Conservation (phyloP, 192 early-diverging fungal genomes). For the Backusella macrospora region DNA sequence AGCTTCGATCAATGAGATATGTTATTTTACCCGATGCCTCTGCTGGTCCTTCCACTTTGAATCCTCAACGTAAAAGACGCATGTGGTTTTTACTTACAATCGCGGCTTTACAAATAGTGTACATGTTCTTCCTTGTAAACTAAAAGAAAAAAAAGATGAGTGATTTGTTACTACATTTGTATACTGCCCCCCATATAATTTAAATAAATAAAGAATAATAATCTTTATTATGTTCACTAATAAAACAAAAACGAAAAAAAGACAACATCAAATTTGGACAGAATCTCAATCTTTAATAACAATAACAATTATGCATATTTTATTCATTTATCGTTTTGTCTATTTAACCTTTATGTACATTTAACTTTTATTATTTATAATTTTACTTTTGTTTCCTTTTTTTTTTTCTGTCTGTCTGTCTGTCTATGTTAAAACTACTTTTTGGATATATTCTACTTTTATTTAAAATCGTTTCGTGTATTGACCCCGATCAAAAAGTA, state of each 20-base stretch:
- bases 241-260: too few relatives aligned
- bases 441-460: background rate
- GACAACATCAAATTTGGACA: background rate
- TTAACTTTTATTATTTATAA: too few relatives aligned
- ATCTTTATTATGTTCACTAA: too few relatives aligned
- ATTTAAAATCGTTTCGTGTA: background rate
- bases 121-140: constrained; percentile 72
- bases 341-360: background rate
- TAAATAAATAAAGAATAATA: background rate
- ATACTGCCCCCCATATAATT: background rate
- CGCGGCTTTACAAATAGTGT: constrained; percentile 77
- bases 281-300: background rate
- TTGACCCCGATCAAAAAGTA: background rate
- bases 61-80: constrained; percentile 74
- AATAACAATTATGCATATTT: background rate
- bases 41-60: constrained; percentile 59
- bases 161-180: background rate
- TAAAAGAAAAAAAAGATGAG: background rate
- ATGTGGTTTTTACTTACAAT: constrained; percentile 88
- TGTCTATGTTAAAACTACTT: background rate
- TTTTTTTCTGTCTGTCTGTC: too few relatives aligned
- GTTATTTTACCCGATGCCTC: constrained; percentile 71
- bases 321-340: background rate
- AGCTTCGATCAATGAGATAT: constrained; percentile 76
- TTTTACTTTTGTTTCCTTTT: too few relatives aligned